A percentile compares a stretch with the other conserved stretches of the same genome.
phyloP scores from a whole-genome alignment of 352 stramenopile species.

The Saprolegnia diclina region DNA sequence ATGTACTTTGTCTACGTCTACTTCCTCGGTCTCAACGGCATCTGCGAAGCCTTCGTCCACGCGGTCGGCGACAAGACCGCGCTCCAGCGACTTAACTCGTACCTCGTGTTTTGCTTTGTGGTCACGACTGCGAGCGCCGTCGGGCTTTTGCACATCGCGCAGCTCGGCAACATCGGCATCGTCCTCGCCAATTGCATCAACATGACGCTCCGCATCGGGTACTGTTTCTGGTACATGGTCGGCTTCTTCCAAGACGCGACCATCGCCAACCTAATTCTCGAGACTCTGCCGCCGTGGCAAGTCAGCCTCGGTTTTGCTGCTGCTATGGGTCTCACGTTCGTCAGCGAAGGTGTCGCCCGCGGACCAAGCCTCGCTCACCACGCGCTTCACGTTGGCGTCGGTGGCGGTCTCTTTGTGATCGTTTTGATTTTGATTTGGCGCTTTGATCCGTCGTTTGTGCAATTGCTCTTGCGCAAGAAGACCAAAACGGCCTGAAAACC shows the following conservation, averaged over 20 bases:
- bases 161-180: slow-evolving; percentile 59
- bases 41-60: slow-evolving; percentile 95
- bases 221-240: slow-evolving; percentile 68
- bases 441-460: slow-evolving; percentile 9
- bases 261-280: not conserved
- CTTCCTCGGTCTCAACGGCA: slow-evolving; percentile 93
- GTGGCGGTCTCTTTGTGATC: too few species aligned
- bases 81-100: slow-evolving; percentile 75
- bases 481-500: too few species aligned
- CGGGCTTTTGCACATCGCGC: slow-evolving; percentile 55
- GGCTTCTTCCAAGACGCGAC: slow-evolving; percentile 37
- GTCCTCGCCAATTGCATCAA: slow-evolving; percentile 85
- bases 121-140: slow-evolving; percentile 58
- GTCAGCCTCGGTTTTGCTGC: not conserved
- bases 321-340: slow-evolving; percentile 4
- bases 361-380: slow-evolving; percentile 6
- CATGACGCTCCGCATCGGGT: slow-evolving; percentile 78
- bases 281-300: not conserved
- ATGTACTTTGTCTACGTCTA: slow-evolving; percentile 93
- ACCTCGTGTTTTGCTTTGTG: slow-evolving; percentile 75
- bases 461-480: too few species aligned
- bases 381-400: not conserved
- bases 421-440: not conserved
- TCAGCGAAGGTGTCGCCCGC: slow-evolving; percentile 5
- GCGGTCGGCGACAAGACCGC: slow-evolving; percentile 62